A percentile compares a stretch with the other conserved stretches of the same genome.
Evolutionary conservation across 1,139 yeast species (phyloP).

Genomic region (Candida tropicalis): DNA sequence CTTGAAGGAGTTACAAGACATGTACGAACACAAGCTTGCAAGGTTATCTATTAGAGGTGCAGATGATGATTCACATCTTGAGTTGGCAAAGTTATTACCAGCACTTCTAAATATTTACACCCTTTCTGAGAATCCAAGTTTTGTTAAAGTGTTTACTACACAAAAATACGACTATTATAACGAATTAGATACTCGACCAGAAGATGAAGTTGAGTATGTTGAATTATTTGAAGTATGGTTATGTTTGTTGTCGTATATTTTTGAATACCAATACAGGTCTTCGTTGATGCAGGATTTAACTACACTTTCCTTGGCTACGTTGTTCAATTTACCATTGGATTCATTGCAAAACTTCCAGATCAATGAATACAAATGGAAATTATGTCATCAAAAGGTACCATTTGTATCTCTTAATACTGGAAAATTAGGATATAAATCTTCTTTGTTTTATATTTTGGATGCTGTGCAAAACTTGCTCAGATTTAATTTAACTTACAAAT

Average conservation of each 20-base stretch:
- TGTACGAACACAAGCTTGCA: conserved; percentile 21
- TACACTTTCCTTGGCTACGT: conserved; percentile 25
- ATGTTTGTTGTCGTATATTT: conserved; percentile 38
- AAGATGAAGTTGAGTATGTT: conserved; percentile 20
- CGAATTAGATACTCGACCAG: conserved; percentile 21
- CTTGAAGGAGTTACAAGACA: conserved; percentile 22
- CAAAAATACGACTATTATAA: conserved; percentile 18
- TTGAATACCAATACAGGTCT: conserved; percentile 39
- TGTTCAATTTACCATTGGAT: conserved; percentile 26
- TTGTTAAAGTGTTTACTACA: conserved; percentile 22
- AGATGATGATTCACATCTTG: conserved; percentile 17
- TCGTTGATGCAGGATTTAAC: conserved; percentile 24
- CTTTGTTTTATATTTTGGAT: conserved; percentile 42
- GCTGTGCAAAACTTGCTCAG: conserved; percentile 38
- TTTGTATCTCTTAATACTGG: conserved; percentile 31
- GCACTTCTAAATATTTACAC: conserved; percentile 8
- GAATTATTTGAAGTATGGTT: conserved; percentile 39
- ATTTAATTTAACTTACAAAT: conserved; percentile 40
- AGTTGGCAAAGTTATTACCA: conserved; percentile 28
- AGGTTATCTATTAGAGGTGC: conserved; percentile 10
- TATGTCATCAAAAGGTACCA: conserved; percentile 44
- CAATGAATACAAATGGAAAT: conserved; percentile 44
- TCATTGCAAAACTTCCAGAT: conserved; percentile 25
- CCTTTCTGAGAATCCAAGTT: conserved; percentile 23
- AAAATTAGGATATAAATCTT: conserved; percentile 29